Evolutionary conservation across 164 flowering plant species (phyloP).

Genomic region (Nymphaea thermarum): DNA sequence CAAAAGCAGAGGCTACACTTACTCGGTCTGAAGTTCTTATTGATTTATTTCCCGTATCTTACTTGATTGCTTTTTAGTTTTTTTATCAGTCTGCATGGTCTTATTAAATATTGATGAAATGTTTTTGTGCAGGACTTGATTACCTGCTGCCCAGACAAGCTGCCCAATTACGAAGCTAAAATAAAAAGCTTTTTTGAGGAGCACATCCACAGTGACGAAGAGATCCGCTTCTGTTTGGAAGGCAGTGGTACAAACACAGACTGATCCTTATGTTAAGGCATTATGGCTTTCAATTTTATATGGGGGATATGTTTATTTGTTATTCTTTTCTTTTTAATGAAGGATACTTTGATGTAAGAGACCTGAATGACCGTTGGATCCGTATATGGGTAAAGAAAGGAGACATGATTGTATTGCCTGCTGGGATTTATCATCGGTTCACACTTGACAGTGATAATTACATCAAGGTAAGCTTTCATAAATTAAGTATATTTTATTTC

Average conservation of each 20-base stretch:
- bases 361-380: conserved; percentile 68
- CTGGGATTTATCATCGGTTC: conserved; percentile 95
- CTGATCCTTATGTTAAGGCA: conserved; percentile 1
- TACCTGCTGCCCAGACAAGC: conserved; percentile 87
- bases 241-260: conserved; percentile 72
- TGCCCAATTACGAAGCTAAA: conserved; percentile 92
- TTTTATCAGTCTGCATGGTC: not conserved
- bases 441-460: conserved; percentile 88
- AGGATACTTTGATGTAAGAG: conserved; percentile 98
- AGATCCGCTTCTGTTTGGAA: conserved; percentile 88
- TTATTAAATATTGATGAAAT: no score
- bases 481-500: not conserved
- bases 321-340: conserved; percentile 4
- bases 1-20: conserved; percentile 72
- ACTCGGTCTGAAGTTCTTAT: conserved; percentile 32
- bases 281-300: not conserved
- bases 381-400: conserved; percentile 94
- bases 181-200: conserved; percentile 90
- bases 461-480: conserved; percentile 51
- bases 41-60: not conserved
- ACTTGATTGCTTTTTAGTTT: conserved; percentile 2
- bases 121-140: conserved; percentile 52
- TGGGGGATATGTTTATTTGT: not conserved
- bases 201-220: conserved; percentile 98
- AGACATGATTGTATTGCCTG: conserved; percentile 87